These are phyloP conservation scores for Gentiana dahurica DNA, from an alignment of 257 asterid genomes.

Conservation along the genomic window DNA sequence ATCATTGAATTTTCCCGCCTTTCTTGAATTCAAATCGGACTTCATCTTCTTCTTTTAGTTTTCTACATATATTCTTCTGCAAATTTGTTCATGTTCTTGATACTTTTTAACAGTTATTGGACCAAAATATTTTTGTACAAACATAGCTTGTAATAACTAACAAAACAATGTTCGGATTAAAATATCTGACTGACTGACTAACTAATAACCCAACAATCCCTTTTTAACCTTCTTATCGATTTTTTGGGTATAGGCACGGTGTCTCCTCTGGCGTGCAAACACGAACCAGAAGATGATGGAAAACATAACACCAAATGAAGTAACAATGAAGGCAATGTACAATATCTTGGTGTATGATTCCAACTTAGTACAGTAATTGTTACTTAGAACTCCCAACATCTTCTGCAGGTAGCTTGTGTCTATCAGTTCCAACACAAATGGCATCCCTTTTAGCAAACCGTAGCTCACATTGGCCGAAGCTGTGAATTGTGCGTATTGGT, in stretches of 20 bases:
- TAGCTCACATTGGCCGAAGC: constrained; percentile 19
- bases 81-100: no score
- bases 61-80: no score
- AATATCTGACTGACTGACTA: no score
- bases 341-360: constrained; percentile 13
- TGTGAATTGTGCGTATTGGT: constrained; percentile 12
- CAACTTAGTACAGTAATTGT: constrained; percentile 16
- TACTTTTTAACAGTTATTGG: no score
- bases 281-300: constrained; percentile 26
- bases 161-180: no score
- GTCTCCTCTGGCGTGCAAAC: constrained; percentile 17
- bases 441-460: constrained; percentile 17
- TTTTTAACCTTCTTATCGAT: background rate
- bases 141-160: no score
- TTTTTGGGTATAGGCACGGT: constrained; percentile 15
- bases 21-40: no score
- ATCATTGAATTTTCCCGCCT: no score
- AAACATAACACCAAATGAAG: constrained; percentile 19
- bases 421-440: constrained; percentile 22
- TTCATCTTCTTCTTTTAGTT: no score
- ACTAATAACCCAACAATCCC: background rate
- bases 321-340: constrained; percentile 16
- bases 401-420: constrained; percentile 19
- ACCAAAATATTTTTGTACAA: no score
- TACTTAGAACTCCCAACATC: constrained; percentile 12